These are phyloP conservation scores for Hippophae gyantsensis DNA, from an alignment of 306 rosid genomes.

Conservation along the genomic window DNA sequence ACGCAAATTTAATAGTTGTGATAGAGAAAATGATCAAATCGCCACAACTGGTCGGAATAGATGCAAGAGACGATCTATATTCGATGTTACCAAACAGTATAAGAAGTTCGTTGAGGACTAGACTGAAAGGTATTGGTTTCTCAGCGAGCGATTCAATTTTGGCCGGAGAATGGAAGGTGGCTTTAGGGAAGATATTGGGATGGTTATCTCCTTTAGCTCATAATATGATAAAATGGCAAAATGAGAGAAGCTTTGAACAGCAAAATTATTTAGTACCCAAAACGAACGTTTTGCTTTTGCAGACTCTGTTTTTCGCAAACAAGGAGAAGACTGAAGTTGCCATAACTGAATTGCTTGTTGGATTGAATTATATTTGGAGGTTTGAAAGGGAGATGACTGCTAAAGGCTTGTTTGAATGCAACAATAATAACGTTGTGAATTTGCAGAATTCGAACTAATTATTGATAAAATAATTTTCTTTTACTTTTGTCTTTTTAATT, in stretches of 20 bases:
- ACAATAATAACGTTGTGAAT: constrained; percentile 23
- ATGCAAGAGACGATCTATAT: constrained; percentile 82
- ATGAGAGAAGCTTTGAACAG: constrained; percentile 89
- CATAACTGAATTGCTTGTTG: constrained; percentile 83
- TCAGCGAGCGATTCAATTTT: constrained; percentile 68
- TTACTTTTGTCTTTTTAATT: background rate
- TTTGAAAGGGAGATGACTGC: constrained; percentile 98
- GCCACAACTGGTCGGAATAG: constrained; percentile 78
- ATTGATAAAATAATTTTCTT: background rate
- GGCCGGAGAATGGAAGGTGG: constrained; percentile 84
- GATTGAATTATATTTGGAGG: constrained; percentile 90
- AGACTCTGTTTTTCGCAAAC: constrained; percentile 80
- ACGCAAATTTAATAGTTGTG: constrained; percentile 70
- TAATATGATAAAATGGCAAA: constrained; percentile 96
- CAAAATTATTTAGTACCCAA: constrained; percentile 45
- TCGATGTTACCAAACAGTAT: constrained; percentile 64
- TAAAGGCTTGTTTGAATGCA: constrained; percentile 60
- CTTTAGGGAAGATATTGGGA: constrained; percentile 62
- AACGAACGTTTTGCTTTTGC: constrained; percentile 74
- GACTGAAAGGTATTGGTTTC: constrained; percentile 69
- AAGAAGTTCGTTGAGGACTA: constrained; percentile 36
- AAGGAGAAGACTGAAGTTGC: constrained; percentile 86
- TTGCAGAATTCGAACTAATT: constrained; percentile 26
- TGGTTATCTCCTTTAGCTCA: constrained; percentile 91
- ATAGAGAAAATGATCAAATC: constrained; percentile 90